phyloP scores from a whole-genome alignment of 108 stramenopile genomes.

The Skeletonema costatum region DNA sequence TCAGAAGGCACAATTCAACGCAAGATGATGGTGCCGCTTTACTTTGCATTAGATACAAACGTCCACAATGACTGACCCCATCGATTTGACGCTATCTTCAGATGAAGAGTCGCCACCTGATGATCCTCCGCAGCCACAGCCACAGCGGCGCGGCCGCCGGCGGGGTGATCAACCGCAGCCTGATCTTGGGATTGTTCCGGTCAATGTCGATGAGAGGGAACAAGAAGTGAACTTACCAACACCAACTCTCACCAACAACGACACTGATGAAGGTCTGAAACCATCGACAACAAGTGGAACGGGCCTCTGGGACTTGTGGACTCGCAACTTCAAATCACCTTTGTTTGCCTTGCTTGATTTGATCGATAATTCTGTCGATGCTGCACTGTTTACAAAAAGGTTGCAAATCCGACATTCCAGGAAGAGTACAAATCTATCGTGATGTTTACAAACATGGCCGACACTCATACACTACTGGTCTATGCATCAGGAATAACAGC shows the following conservation, averaged over 20 bases:
- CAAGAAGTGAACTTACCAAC: neutral
- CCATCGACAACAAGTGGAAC: conserved; percentile 20
- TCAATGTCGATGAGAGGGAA: neutral
- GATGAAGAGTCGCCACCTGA: neutral
- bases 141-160: neutral
- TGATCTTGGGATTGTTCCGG: neutral
- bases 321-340: conserved; percentile 51
- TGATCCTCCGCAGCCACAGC: neutral
- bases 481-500: conserved; percentile 50
- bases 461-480: conserved; percentile 19
- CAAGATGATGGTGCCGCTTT: too few relatives aligned
- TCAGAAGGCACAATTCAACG: too few relatives aligned
- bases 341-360: conserved; percentile 50
- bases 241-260: neutral
- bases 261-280: neutral
- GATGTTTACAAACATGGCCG: conserved; percentile 5
- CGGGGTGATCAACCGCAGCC: neutral
- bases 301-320: conserved; percentile 62
- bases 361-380: conserved; percentile 66
- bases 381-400: conserved; percentile 6
- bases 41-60: too few relatives aligned
- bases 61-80: neutral
- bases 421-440: neutral
- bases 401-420: neutral
- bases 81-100: neutral